phyloP scores from a whole-genome alignment of 768 basidiomycete genomes.

The Suillus hirtellus region DNA sequence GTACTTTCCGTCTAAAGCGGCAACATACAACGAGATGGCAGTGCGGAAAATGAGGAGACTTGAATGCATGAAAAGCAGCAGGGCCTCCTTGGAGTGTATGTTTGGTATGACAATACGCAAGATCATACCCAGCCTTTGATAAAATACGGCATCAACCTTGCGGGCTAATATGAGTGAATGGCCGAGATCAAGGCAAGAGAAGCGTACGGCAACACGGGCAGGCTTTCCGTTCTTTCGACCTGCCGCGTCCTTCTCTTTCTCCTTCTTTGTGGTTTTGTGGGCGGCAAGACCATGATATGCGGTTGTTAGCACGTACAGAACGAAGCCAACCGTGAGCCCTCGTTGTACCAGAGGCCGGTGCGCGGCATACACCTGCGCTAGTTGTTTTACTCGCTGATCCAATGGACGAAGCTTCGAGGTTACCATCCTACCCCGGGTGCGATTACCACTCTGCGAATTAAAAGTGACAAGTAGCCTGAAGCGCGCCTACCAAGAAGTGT shows the following conservation, averaged over 20 bases:
- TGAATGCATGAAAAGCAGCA: constrained; percentile 86
- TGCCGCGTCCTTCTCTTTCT: constrained; percentile 21
- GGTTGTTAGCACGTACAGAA: constrained; percentile 65
- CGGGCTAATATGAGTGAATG: neutral
- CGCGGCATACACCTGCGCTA: constrained; percentile 54
- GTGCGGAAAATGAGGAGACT: constrained; percentile 87
- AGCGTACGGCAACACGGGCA: constrained; percentile 67
- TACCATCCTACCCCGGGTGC: constrained; percentile 25
- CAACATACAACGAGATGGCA: constrained; percentile 91
- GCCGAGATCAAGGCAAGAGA: neutral
- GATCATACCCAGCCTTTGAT: constrained; percentile 72
- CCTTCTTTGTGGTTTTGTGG: constrained; percentile 33
- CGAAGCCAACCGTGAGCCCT: constrained; percentile 65
- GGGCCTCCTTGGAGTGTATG: constrained; percentile 81
- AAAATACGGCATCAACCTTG: constrained; percentile 92
- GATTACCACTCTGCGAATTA: neutral
- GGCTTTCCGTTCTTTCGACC: constrained; percentile 41
- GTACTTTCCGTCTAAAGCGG: constrained; percentile 88
- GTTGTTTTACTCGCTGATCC: constrained; percentile 41
- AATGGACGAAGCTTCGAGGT: constrained; percentile 30
- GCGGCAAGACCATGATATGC: constrained; percentile 61
- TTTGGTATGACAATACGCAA: constrained; percentile 88
- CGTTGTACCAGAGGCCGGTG: constrained; percentile 77
- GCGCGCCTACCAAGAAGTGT: neutral
- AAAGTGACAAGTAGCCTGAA: neutral